Evolutionary conservation across 768 basidiomycete genomes (phyloP).

Genomic region (Boletus reticuloceps): DNA sequence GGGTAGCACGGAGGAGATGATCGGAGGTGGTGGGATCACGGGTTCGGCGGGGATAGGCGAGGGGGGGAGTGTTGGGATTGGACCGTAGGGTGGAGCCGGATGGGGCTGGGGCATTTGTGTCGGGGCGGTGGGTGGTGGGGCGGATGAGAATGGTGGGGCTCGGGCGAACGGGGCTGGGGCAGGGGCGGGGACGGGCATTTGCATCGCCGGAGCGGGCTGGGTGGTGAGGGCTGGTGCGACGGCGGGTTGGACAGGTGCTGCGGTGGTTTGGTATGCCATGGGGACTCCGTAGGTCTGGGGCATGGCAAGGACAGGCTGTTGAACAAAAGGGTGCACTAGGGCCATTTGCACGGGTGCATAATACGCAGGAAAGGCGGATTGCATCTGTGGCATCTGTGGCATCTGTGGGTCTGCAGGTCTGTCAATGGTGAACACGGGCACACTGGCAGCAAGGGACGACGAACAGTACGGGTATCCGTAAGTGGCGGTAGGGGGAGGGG

Average conservation of each 20-base stretch:
- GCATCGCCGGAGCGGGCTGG: conserved; percentile 5
- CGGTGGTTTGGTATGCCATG: conserved; percentile 18
- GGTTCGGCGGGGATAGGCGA: conserved; percentile 8
- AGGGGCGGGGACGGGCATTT: conserved; percentile 15
- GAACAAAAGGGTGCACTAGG: conserved; percentile 19
- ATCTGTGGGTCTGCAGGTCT: conserved; percentile 23
- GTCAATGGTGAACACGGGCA: conserved; percentile 10
- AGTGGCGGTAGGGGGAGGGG: conserved; percentile 5
- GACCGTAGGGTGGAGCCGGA: background rate
- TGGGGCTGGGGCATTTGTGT: conserved; percentile 22
- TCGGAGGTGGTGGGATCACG: conserved; percentile 24
- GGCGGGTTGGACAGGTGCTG: conserved; percentile 8
- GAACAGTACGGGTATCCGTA: conserved; percentile 26
- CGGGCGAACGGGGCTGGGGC: background rate
- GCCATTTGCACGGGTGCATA: conserved; percentile 29
- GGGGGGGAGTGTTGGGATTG: conserved; percentile 13
- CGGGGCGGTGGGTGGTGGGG: background rate
- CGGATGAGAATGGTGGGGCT: background rate
- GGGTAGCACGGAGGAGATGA: conserved; percentile 5
- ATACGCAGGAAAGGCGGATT: conserved; percentile 24
- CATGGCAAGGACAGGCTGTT: conserved; percentile 30
- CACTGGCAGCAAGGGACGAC: conserved; percentile 2
- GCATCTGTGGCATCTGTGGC: conserved; percentile 9
- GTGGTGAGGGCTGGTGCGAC: background rate
- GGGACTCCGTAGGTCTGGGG: conserved; percentile 25